Conservation (phyloP, 2,329 filamentous ascomycete genomes). For the Scedosporium dehoogii region DNA sequence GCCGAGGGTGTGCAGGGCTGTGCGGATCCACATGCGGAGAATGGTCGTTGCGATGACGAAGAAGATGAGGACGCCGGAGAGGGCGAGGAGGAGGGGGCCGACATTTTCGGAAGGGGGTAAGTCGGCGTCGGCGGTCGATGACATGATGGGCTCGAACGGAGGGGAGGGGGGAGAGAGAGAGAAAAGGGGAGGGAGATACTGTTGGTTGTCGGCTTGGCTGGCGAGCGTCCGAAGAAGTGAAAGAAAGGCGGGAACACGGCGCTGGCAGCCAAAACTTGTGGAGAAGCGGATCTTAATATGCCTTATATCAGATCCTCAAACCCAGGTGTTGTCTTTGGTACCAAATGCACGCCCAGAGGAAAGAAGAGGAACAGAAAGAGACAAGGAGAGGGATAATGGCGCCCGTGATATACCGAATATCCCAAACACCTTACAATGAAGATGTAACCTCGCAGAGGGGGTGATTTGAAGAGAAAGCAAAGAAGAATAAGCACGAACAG, state of each 20-base stretch:
- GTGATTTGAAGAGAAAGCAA: too few species aligned
- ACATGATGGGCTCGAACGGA: background rate
- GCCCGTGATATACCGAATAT: too few species aligned
- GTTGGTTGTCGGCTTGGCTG: too few species aligned
- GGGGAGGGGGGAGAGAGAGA: too few species aligned
- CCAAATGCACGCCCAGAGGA: background rate
- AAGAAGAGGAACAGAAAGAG: background rate
- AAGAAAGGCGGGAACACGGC: background rate
- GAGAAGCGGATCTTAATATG: background rate
- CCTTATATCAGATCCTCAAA: background rate
- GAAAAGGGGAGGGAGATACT: background rate
- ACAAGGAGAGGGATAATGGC: too few species aligned
- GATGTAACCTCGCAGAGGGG: too few species aligned
- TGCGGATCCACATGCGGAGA: conserved; percentile 22
- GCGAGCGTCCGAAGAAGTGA: background rate
- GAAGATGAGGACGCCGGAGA: conserved; percentile 21
- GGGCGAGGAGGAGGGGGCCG: conserved; percentile 20
- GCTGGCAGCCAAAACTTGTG: background rate
- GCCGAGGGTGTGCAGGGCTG: conserved; percentile 17
- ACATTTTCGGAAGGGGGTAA: conserved; percentile 26
- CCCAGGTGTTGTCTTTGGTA: background rate
- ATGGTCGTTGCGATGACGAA: conserved; percentile 21
- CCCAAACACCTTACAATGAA: too few species aligned
- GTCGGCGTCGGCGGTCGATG: background rate
- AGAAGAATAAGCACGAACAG: too few species aligned